Evolutionary conservation across 495 filamentous ascomycete genomes (phyloP), one percentile per base, ranked within the genome.

Genomic region (Podospora bellae-mahoneyi): DNA sequence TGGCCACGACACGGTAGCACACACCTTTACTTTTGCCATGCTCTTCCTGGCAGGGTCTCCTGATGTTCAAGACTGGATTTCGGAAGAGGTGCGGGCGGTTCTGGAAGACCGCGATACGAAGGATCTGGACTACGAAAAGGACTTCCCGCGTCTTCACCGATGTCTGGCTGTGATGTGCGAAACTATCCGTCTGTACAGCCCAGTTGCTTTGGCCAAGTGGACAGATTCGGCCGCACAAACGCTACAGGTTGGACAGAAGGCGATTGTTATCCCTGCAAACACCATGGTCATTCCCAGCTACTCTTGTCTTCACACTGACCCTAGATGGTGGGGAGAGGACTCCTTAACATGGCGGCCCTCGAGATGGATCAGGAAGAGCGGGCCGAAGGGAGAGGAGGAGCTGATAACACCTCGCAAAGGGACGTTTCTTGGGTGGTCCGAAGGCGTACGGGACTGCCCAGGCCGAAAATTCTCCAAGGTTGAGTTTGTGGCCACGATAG

Each of bases 1-100:
- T 3, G 86, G 86, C 0, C 83, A 84, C 67, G 85, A 88, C 64
- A 86, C 85, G 0, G 86, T 84, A 0, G 81, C 85, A 0, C 84
- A 82, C 57, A 84, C 79, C 1, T 74, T 87, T 32, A 79, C 81
- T 0, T 85, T 82, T 68, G 79, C 84, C 2, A 62, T 86, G 1
- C 75, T 78, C 23, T 75, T 86, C 27, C 72, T 88, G 0, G 82
- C 86, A 0, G 73, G 76, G 0, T 74, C 84, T 68, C 82, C 84
- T 0, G 63, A 81, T 19, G 83, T 77, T 68, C 85, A 87, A 68
- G 72, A 76, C 9, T 78, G 70, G 75, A 20, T 82, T 34, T 67
- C 71, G 27, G 65, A 75, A 39, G 70, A 77, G 44, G 39, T 80
- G 54, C 66, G 66, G 48, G 16, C 44, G 30, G 65, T 75, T 58